Conservation (phyloP, 2,329 filamentous ascomycete species). For the Stagonosporopsis chrysanthemi region DNA sequence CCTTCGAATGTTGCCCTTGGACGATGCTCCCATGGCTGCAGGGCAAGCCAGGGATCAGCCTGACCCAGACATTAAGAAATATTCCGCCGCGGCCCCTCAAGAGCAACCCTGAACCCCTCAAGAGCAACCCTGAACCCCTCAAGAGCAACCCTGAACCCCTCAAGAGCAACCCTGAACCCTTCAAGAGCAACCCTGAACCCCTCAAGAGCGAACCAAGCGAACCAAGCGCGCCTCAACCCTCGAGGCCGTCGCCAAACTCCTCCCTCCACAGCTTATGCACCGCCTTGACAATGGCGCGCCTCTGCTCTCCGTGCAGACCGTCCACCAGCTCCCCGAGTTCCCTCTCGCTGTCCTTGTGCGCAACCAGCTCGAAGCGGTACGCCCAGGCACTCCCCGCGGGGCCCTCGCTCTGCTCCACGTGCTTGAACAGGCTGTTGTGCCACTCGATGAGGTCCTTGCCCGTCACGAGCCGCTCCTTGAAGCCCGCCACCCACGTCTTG, state of each 20-base stretch:
- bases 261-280: not conserved
- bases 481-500: not conserved
- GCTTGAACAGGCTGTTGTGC: not conserved
- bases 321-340: not conserved
- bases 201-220: not conserved
- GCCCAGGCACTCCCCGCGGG: not conserved
- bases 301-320: not conserved
- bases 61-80: not conserved
- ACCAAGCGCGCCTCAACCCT: not conserved
- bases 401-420: not conserved
- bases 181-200: too few species aligned
- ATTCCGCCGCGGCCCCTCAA: too few species aligned
- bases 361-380: not conserved
- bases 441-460: not conserved
- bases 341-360: not conserved
- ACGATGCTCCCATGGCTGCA: too few species aligned
- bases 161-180: too few species aligned
- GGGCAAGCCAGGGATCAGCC: not conserved
- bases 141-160: too few species aligned
- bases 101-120: too few species aligned
- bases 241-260: not conserved
- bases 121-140: too few species aligned
- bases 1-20: too few species aligned
- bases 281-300: not conserved
- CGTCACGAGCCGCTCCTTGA: not conserved